Conservation (phyloP, 2,329 filamentous ascomycete genomes). For the Metarhizium rileyi region DNA sequence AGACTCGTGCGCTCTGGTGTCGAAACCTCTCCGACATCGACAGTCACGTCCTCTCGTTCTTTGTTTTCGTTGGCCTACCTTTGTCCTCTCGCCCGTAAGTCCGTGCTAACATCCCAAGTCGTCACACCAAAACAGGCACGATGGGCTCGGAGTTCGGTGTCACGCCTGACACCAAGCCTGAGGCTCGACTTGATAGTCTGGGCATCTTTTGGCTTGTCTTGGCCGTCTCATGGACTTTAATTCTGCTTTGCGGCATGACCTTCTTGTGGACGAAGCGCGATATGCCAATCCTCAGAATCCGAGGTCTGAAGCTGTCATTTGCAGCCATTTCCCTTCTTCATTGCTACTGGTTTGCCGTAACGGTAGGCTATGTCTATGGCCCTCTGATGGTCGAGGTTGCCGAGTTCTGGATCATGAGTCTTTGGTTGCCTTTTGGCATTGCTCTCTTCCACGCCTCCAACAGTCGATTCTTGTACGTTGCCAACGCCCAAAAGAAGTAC, state of each 20-base stretch:
- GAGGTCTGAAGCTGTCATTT: constrained; percentile 31
- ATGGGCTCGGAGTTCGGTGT: constrained; percentile 24
- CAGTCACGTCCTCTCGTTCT: neutral
- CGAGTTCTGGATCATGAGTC: constrained; percentile 59
- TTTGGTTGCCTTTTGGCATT: constrained; percentile 55
- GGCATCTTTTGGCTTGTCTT: constrained; percentile 32
- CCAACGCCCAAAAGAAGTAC: constrained; percentile 41
- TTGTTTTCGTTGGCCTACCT: neutral
- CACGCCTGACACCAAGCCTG: constrained; percentile 20
- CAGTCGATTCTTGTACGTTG: constrained; percentile 49
- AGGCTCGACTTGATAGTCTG: constrained; percentile 24
- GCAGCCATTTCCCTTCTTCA: constrained; percentile 30
- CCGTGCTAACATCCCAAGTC: neutral
- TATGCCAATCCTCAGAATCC: constrained; percentile 30
- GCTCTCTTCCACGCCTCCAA: constrained; percentile 57
- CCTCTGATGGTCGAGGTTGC: constrained; percentile 37
- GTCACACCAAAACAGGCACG: neutral
- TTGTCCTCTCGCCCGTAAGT: neutral
- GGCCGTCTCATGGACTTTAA: constrained; percentile 26
- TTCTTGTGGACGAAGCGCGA: constrained; percentile 31
- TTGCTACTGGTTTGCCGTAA: constrained; percentile 31
- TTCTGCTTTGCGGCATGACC: constrained; percentile 28
- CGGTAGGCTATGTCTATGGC: constrained; percentile 29
- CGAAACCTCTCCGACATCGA: neutral
- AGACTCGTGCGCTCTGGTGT: neutral